Evolutionary conservation across 164 flowering plant genomes (phyloP), one percentile per base, ranked within the genome.

Genomic region (Akebia trifoliata): DNA sequence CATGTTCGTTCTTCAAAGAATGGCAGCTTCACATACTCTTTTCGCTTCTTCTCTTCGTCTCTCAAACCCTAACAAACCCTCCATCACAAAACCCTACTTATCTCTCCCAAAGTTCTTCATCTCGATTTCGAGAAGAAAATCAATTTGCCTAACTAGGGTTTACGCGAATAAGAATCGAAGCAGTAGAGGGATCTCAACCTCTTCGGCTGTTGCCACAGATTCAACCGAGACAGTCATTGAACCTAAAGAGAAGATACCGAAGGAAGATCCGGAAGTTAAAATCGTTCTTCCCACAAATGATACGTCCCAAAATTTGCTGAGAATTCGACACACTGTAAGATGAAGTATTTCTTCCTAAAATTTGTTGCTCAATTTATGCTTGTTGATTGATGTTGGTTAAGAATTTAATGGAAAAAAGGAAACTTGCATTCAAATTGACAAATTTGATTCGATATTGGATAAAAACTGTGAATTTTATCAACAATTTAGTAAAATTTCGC

Each of bases 231-330:
- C 74, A 14, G 39, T 37, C 21, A 8, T 22, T 0, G 49, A 35
- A 11, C 4, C 39, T 4, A 53, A 54, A 31, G 66, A 42, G 26
- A 59, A 26, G 43, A 25, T 26, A 10, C 28, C n/a, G 43, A 43
- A 49, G 9, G 70, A 51, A n/a, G 61, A 59, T 6, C 43, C 51
- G 1, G 66, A 74, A 31, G n/a, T n/a, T n/a, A 79, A 45, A 56
- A 51, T 87, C n/a, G 67, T 72, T 25, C 85, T 91, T 59, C 97
- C 97, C 26, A 84, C 96, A n/a, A 86, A 86, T 40, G 80, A 78
- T 0, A 82, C 94, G 1, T 87, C 96, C 1, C 77, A 76, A 62
- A 61, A 42, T 17, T 85, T 91, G 54, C 73, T 91, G 54, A 65
- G 79, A 21, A 81, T 87, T 68, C 87, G 97, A 39, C 96, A 87